A percentile compares a stretch with the other conserved stretches of the same genome.
Evolutionary conservation across 495 filamentous ascomycete genomes (phyloP).

Genomic region (Barbatosphaeria neglecta): DNA sequence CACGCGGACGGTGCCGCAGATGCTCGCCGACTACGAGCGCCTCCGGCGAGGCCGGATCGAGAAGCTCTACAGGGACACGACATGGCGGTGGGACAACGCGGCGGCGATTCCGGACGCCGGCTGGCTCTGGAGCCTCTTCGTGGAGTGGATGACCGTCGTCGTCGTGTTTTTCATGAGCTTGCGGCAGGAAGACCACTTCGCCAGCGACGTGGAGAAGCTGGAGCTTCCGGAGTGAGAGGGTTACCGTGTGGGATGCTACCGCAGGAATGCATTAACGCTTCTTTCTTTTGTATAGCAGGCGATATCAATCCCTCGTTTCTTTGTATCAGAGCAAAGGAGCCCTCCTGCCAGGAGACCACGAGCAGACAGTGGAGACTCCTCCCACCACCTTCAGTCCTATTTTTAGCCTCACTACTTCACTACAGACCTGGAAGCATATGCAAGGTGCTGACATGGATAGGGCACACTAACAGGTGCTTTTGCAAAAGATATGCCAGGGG

Average conservation of each 20-base stretch:
- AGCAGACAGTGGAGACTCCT: too few relatives aligned
- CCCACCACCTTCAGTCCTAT: too few relatives aligned
- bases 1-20: constrained; percentile 20
- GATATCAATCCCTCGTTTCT: too few relatives aligned
- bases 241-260: constrained; percentile 2
- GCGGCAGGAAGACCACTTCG: constrained; percentile 5
- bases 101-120: constrained; percentile 20
- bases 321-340: too few relatives aligned
- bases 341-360: too few relatives aligned
- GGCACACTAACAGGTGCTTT: too few relatives aligned
- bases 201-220: constrained; percentile 3
- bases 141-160: constrained; percentile 21
- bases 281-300: too few relatives aligned
- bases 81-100: constrained; percentile 27
- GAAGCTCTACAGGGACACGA: constrained; percentile 39
- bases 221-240: constrained; percentile 1
- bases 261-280: too few relatives aligned
- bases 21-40: constrained; percentile 41
- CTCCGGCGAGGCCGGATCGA: constrained; percentile 39
- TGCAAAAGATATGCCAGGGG: too few relatives aligned
- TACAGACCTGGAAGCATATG: too few relatives aligned
- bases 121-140: constrained; percentile 25
- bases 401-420: too few relatives aligned
- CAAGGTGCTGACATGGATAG: too few relatives aligned
- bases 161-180: constrained; percentile 16